Evolutionary conservation across 495 filamentous ascomycete genomes (phyloP), one percentile per base, ranked within the genome.

Genomic region (Aspergillus taichungensis): DNA sequence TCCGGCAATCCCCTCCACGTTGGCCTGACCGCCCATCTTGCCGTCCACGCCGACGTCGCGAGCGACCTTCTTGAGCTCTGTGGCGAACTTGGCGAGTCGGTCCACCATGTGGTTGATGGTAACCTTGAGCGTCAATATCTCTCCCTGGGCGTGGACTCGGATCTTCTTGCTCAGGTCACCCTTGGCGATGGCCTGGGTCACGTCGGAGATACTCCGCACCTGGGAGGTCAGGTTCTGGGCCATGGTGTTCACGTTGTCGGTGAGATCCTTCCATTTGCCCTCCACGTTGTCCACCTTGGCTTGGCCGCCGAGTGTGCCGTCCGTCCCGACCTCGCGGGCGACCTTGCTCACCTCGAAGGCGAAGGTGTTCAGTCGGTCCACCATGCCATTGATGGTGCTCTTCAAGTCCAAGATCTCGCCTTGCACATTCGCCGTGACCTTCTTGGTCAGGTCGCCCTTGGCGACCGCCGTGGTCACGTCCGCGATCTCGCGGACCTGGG

Each of bases 51-150:
- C 92, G 50, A 98, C 92, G 61, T 97, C 92, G 51, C 91, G 88
- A 18, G 92, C 92, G 27, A 98, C 92, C 56, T 90, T 82, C 63
- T 96, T 94, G 30, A 98, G 82, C 59, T 95, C 91, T 33, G 88
- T 87, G n/a, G 90, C 94, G 75, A 96, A 97, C 43, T 90, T 90
- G 46, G 90, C 94, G 33, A 98, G 66, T 47, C 92, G 84, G 61
- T 89, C 88, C 46, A 98, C 92, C 92, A 98, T 98, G 78, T 96
- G 88, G 60, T 98, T 98, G 73, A 98, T 96, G 24, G 92, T 98
- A 53, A 95, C 88, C 63, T 95, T 96, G 32, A 98, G 68, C 3
- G 90, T 83, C 36, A 91, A 75, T 37, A 98, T 92, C 63, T 98
- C 92, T 59, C 92, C 92, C 62, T 94, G 87, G 42, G 92, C 92